Evolutionary conservation across 2,329 filamentous ascomycete genomes (phyloP), one percentile per base, ranked within the genome.

Genomic region (Parafenestella ontariensis): DNA sequence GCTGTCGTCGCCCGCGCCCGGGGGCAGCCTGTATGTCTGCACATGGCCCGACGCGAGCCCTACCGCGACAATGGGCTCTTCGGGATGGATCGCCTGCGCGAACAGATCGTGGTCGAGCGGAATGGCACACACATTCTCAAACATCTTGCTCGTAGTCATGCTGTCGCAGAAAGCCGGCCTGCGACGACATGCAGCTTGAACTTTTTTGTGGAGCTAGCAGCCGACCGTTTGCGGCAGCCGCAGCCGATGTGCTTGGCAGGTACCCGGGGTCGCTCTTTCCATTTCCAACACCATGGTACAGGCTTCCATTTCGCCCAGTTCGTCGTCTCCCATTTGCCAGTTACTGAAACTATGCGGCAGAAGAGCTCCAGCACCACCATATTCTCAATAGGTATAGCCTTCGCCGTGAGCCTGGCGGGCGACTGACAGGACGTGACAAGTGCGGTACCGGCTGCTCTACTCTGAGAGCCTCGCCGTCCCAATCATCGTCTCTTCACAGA

Each of bases 61-160:
- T 43, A 96, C 90, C 0, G 92, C 90, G 58, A 99, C 82, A 46
- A 99, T 79, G 13, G 94, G 91, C 73, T 93, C 87, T 0, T 83
- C 85, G 1, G 95, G 93, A 73, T 99, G 95, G 18, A 96, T 81
- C 11, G 89, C 90, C 76, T 96, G 92, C 1, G 91, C 79, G 79
- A 99, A 98, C 68, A 99, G 83, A 71, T 98, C 95, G 52, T 90
- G 85, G 53, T 86, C 85, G 42, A 98, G 86, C 59, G 93, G 92
- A 41, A 98, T 86, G 23, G 90, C 92, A 82, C 94, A 97, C 62
- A 96, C 85, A 62, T 92, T 96, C 76, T 97, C 92, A 72, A 96
- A 91, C 91, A 96, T 96, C 60, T 47, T 31, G 34, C 10, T 40
- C 11, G 37, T 44, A 46, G 44, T 49, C 50, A 15, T 51, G 49